These are phyloP conservation scores for Beauveria rudraprayagi DNA, from an alignment of 2,329 filamentous ascomycete genomes.

Conservation along the genomic window DNA sequence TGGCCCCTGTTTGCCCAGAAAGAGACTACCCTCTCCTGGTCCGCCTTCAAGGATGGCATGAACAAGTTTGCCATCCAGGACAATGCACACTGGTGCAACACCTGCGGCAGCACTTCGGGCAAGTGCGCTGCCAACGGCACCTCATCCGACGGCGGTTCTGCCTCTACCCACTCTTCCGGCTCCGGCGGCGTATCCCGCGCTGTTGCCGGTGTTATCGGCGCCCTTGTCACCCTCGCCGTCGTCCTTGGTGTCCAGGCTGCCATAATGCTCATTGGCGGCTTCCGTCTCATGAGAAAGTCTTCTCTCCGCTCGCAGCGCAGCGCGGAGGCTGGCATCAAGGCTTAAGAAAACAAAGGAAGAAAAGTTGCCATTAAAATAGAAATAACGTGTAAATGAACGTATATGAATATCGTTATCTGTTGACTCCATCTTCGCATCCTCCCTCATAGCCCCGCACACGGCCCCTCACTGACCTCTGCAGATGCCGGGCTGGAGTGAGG, in stretches of 20 bases:
- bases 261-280: constrained; percentile 33
- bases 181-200: constrained; percentile 50
- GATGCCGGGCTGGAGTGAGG: no score
- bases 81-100: constrained; percentile 62
- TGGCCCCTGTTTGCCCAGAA: constrained; percentile 55
- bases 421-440: no score
- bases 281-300: constrained; percentile 42
- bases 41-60: constrained; percentile 57
- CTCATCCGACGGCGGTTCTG: constrained; percentile 17
- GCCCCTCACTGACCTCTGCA: no score
- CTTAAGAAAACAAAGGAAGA: not conserved
- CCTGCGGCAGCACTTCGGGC: constrained; percentile 66
- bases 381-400: not conserved
- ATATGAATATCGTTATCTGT: not conserved
- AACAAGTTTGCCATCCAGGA: constrained; percentile 57
- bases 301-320: constrained; percentile 19
- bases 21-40: constrained; percentile 54
- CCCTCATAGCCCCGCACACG: no score
- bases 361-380: not conserved
- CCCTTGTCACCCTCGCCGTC: constrained; percentile 51
- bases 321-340: constrained; percentile 2
- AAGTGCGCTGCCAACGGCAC: constrained; percentile 44
- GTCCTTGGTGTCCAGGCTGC: constrained; percentile 38
- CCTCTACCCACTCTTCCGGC: constrained; percentile 16
- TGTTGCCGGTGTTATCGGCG: constrained; percentile 77